A percentile compares a stretch with the other conserved stretches of the same genome.
These are phyloP conservation scores for Fusarium nodosum DNA, from an alignment of 2,329 filamentous ascomycete species.

Conservation along the genomic window DNA sequence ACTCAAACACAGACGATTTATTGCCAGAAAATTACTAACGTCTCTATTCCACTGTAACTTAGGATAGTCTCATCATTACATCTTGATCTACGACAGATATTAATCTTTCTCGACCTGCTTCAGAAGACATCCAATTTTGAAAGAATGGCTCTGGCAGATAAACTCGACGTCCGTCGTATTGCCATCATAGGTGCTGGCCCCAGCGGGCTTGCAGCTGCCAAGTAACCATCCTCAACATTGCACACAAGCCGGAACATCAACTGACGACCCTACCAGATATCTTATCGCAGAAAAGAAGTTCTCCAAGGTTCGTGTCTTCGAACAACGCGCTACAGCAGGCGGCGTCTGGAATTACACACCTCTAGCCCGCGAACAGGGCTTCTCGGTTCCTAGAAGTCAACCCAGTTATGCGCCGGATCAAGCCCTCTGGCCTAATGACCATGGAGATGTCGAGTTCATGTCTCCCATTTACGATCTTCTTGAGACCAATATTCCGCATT, in stretches of 20 bases:
- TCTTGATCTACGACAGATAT: neutral
- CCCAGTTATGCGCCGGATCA: conserved; percentile 59
- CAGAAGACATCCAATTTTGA: neutral
- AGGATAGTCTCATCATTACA: neutral
- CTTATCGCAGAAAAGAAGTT: conserved; percentile 74
- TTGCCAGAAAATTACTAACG: neutral
- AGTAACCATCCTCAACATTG: conserved; percentile 44
- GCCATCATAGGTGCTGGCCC: conserved; percentile 82
- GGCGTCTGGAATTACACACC: conserved; percentile 80
- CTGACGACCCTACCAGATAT: conserved; percentile 64
- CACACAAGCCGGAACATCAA: neutral
- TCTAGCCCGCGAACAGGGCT: conserved; percentile 44
- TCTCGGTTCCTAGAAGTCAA: conserved; percentile 50
- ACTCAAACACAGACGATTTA: neutral
- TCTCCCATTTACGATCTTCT: conserved; percentile 78
- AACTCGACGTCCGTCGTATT: conserved; percentile 61
- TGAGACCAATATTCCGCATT: conserved; percentile 82
- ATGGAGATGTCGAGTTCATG: conserved; percentile 65
- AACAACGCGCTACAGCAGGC: conserved; percentile 74
- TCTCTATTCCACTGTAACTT: conserved; percentile 1
- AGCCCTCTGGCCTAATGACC: conserved; percentile 52
- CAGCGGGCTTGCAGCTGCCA: conserved; percentile 73
- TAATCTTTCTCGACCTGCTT: neutral
- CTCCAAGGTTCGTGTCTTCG: conserved; percentile 74
- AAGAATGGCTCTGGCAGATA: conserved; percentile 42